These are phyloP conservation scores for Clarkia xantiana DNA, from an alignment of 345 rosid species.

Conservation along the genomic window DNA sequence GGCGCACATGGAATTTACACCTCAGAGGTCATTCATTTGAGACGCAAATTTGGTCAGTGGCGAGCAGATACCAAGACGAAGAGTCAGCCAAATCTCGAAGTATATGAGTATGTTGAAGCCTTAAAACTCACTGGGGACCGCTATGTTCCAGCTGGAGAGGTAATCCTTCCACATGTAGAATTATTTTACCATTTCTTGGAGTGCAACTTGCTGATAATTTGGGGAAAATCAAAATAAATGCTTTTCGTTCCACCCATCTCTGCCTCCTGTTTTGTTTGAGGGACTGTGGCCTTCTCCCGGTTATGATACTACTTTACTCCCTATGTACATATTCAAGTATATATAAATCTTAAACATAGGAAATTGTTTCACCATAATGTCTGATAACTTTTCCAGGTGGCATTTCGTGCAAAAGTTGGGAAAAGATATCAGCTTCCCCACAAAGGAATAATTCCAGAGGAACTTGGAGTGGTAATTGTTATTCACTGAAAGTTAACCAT, in stretches of 20 bases:
- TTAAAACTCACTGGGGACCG: constrained; percentile 83
- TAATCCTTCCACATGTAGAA: constrained; percentile 12
- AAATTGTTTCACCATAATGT: too few relatives aligned
- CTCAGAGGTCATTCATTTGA: constrained; percentile 79
- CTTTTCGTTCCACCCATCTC: background rate
- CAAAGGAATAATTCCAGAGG: constrained; percentile 90
- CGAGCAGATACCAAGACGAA: constrained; percentile 39
- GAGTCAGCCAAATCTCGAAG: constrained; percentile 49
- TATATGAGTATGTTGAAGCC: constrained; percentile 93
- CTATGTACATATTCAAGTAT: too few relatives aligned
- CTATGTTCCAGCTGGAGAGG: constrained; percentile 95
- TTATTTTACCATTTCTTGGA: background rate
- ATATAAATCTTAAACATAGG: background rate
- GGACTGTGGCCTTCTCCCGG: too few relatives aligned
- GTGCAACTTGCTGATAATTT: background rate
- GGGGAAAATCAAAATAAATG: too few relatives aligned
- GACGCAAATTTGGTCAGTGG: constrained; percentile 83
- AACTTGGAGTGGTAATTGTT: constrained; percentile 73
- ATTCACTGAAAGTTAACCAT: background rate
- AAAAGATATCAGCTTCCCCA: constrained; percentile 82
- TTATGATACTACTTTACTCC: too few relatives aligned
- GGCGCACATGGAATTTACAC: constrained; percentile 75
- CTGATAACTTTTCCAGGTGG: constrained; percentile 35
- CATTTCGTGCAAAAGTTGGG: constrained; percentile 93
- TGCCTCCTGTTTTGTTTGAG: too few relatives aligned